Evolutionary conservation across 495 filamentous ascomycete species (phyloP), one percentile per base, ranked within the genome.

Genomic region (Daldinia grandis): DNA sequence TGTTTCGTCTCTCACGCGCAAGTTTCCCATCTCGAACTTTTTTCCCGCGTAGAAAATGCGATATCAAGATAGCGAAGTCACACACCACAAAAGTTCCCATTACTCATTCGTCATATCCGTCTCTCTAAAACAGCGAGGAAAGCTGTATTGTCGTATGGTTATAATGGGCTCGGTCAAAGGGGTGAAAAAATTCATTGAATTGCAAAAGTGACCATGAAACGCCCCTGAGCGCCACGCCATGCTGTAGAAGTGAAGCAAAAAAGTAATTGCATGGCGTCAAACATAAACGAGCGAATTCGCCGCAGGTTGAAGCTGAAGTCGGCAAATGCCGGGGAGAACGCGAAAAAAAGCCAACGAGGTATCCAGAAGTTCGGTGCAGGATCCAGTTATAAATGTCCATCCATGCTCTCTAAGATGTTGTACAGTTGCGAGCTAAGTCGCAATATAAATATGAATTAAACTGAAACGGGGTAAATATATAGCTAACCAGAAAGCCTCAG

Each of bases 171-270:
- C 59, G 58, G 47, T 57, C 37, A 53, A 28, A 5, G 25, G 40
- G 42, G 8, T 59, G 31, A 60, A 69, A 15, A 10, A 19, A 4
- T 59, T 50, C 49, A 71, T 47, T 49, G 8, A 65, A 66, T 31
- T 40, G 63, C 56, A 67, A 53, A 62, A 47, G 59, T 57, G 37
- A 70, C 68, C 27, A 69, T 74, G 61, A 58, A 67, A 58, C 66
- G 62, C 60, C 74, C 60, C 49, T 49, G 42, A 68, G 71, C 75
- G 75, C 73, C 75, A 64, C 68, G 71, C 73, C 75, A 77, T 77
- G 75, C 73, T 53, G 44, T 21, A n/a, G 71, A 71, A 68, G 56
- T 50, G 44, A 70, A 76, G 28, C 6, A 37, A 50, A 40, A 40
- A 49, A 25, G 31, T 47, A 54, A n/a, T 40, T 68, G 72, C 72